Conservation (phyloP, 495 filamentous ascomycete genomes). For the Aspergillus mulundensis region DNA sequence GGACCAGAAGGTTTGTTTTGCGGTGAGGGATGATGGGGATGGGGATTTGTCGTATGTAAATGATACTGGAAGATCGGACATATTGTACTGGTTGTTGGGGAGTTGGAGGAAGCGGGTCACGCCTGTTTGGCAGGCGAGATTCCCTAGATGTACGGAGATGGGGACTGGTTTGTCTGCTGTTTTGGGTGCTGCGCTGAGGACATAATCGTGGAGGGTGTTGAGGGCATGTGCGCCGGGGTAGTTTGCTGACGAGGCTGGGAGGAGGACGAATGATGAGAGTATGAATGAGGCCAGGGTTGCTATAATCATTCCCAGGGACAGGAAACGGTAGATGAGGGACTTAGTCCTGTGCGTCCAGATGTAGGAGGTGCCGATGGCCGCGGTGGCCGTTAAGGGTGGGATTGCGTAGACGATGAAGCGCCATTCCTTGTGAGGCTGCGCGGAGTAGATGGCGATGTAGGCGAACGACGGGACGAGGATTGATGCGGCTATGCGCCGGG, state of each 20-base stretch:
- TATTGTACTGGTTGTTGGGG: background rate
- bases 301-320: slow-evolving; percentile 50
- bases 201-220: slow-evolving; percentile 42
- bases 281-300: slow-evolving; percentile 58
- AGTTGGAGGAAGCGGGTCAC: slow-evolving; percentile 77
- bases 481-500: slow-evolving; percentile 41
- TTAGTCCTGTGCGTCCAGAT: slow-evolving; percentile 68
- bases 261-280: slow-evolving; percentile 59
- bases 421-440: slow-evolving; percentile 92
- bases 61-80: background rate
- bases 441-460: slow-evolving; percentile 76
- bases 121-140: slow-evolving; percentile 88
- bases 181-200: slow-evolving; percentile 14
- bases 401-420: slow-evolving; percentile 90
- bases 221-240: slow-evolving; percentile 84
- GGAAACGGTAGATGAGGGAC: slow-evolving; percentile 48
- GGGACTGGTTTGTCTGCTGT: slow-evolving; percentile 21
- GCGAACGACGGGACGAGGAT: slow-evolving; percentile 62
- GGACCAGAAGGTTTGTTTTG: slow-evolving; percentile 66
- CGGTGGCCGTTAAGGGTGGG: slow-evolving; percentile 73
- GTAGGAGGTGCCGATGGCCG: slow-evolving; percentile 68
- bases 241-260: slow-evolving; percentile 68
- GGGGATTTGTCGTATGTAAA: slow-evolving; percentile 59
- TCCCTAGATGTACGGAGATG: slow-evolving; percentile 70
- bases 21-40: slow-evolving; percentile 45